Evolutionary conservation across 2,329 filamentous ascomycete genomes (phyloP).

Genomic region (Podosphaera xanthii): DNA sequence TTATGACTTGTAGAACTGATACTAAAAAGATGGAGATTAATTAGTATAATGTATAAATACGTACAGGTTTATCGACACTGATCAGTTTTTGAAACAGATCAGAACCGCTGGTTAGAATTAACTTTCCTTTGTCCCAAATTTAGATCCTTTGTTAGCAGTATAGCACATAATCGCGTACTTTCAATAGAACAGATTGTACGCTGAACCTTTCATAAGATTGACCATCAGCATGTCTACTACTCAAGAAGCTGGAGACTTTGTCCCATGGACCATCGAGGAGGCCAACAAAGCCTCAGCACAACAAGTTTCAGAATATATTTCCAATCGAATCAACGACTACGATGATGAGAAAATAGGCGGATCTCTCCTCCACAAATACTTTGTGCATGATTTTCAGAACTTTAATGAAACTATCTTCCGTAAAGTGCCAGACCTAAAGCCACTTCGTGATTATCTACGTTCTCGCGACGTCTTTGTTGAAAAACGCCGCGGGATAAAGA

Average conservation of each 20-base stretch:
- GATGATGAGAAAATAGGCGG: background rate
- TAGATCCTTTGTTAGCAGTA: too few relatives aligned
- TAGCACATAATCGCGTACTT: too few relatives aligned
- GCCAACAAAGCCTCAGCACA: background rate
- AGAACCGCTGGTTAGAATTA: too few relatives aligned
- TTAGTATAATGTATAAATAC: too few relatives aligned
- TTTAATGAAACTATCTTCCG: background rate
- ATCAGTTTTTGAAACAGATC: too few relatives aligned
- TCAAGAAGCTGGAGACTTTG: background rate
- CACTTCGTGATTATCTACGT: background rate
- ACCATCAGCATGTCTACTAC: background rate
- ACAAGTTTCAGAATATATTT: background rate
- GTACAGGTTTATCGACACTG: too few relatives aligned
- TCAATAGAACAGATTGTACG: too few relatives aligned
- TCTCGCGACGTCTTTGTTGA: background rate
- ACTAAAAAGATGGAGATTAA: too few relatives aligned
- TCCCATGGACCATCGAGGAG: slow-evolving; percentile 11
- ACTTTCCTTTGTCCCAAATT: too few relatives aligned
- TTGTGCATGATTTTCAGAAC: background rate
- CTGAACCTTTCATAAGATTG: background rate
- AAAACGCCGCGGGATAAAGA: background rate
- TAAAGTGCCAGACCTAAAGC: background rate
- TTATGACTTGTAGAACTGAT: too few relatives aligned
- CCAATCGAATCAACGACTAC: background rate
- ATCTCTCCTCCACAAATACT: background rate